These are phyloP conservation scores for Wolfiporia cocos DNA, from an alignment of 1,284 basidiomycete genomes.

Conservation along the genomic window DNA sequence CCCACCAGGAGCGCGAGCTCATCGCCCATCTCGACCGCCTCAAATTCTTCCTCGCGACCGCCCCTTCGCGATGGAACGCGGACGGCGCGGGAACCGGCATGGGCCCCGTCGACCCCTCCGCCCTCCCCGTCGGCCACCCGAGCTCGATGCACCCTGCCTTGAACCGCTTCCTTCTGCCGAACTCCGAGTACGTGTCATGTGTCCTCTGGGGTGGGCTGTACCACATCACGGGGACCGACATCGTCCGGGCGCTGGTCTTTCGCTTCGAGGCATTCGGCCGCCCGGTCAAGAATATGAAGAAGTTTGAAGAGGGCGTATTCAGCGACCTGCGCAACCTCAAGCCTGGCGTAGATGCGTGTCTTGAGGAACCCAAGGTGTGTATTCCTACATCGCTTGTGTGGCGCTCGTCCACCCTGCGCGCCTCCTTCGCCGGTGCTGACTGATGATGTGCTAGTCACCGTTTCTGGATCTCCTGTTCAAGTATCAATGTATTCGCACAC, in stretches of 20 bases:
- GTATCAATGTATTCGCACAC: constrained; percentile 90
- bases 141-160: constrained; percentile 60
- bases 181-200: constrained; percentile 84
- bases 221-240: constrained; percentile 89
- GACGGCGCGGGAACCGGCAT: constrained; percentile 5
- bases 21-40: constrained; percentile 70
- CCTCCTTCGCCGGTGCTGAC: background rate
- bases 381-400: constrained; percentile 6
- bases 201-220: constrained; percentile 87
- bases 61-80: constrained; percentile 57
- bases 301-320: constrained; percentile 92
- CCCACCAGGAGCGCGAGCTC: constrained; percentile 56
- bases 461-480: constrained; percentile 91
- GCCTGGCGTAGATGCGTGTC: constrained; percentile 82
- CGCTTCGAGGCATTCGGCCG: constrained; percentile 86
- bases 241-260: constrained; percentile 84
- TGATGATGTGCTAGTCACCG: constrained; percentile 51
- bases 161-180: constrained; percentile 78
- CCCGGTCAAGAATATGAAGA: constrained; percentile 80
- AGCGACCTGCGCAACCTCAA: constrained; percentile 88
- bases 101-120: constrained; percentile 11
- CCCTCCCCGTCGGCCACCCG: constrained; percentile 27
- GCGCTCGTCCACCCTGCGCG: background rate
- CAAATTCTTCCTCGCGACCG: constrained; percentile 86
- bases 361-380: constrained; percentile 87